Base-by-base conservation (phyloP, 805 yeast species). In the Metschnikowia koreensis region DNA sequence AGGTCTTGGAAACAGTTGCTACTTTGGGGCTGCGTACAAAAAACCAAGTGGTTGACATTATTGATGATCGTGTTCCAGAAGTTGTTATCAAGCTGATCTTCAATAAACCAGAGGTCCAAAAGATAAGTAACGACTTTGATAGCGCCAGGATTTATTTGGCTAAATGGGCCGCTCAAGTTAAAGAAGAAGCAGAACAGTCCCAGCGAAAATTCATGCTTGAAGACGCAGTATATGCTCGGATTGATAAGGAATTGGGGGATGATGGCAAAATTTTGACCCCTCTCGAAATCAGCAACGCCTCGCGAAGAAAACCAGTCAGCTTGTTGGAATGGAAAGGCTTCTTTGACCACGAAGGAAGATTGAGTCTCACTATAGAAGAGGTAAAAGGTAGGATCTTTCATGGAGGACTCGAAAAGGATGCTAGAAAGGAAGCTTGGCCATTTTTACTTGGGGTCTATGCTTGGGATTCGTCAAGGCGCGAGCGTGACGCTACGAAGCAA, bases 111-210 rank as follows among this genome's bases (percentile, higher is more conserved):
- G 96, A 89, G 60, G 96, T 93, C 11, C 80, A 78, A 60, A 81
- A 79, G 50, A 81, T 93, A 27, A 89, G 94, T 52, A 88, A 89
- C 56, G 98, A 93, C 56, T 94, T 92, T 65, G 98, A 92, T 63
- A 84, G 93, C 47, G 98, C 98, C 0, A 80, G 92, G 48, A 87
- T 91, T 4, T 93, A 90, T 66, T 74, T 93, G 53, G 98, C 98
- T 5, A 92, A 91, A 71, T 94, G 98, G 98, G 97, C 98, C 0
- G 79, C 89, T 60, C 89, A 89, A 29, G 94, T 94, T 9, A 94
- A 93, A 60, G 92, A 91, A 60, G 96, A 93, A 66, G 94, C 97
- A 1, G 91, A 74, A 53, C 67, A 83, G 58, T 80, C 81, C 47
- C 76, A 81, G 54, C 69, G 81, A 54, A 73, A 74, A 51, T 73